These are phyloP conservation scores for Hordeum marinum DNA, from an alignment of 176 grass and related monocot species.

Conservation along the genomic window DNA sequence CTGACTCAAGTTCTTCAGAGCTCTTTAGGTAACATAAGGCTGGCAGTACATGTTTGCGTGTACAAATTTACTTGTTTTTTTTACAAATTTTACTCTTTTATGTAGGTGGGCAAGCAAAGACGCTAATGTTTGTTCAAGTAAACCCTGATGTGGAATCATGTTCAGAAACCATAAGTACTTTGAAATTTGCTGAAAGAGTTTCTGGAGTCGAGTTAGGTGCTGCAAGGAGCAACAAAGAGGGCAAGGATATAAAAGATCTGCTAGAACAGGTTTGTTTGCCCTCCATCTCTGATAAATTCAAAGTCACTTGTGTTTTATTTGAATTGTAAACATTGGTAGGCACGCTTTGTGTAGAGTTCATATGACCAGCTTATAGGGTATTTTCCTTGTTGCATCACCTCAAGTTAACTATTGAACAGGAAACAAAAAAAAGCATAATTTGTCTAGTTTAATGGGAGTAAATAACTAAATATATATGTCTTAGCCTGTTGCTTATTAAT, in stretches of 20 bases:
- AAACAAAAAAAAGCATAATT: neutral
- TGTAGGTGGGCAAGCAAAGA: conserved; percentile 94
- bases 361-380: neutral
- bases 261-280: conserved; percentile 68
- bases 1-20: conserved; percentile 98
- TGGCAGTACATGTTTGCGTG: neutral
- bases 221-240: conserved; percentile 90
- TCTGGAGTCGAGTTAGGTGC: conserved; percentile 98
- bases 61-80: neutral
- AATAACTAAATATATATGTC: neutral
- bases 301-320: neutral
- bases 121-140: conserved; percentile 97
- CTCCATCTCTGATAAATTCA: neutral
- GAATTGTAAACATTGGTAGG: neutral
- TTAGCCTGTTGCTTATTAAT: neutral
- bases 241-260: conserved; percentile 95
- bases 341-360: neutral
- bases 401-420: neutral
- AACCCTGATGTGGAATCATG: conserved; percentile 86
- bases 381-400: neutral
- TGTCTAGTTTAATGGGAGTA: neutral
- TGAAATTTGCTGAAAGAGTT: conserved; percentile 98
- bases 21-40: conserved; percentile 68
- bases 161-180: conserved; percentile 94
- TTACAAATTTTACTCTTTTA: conserved; percentile 13